These are phyloP conservation scores for Carpinus viminea DNA, from an alignment of 306 rosid genomes.

Conservation along the genomic window DNA sequence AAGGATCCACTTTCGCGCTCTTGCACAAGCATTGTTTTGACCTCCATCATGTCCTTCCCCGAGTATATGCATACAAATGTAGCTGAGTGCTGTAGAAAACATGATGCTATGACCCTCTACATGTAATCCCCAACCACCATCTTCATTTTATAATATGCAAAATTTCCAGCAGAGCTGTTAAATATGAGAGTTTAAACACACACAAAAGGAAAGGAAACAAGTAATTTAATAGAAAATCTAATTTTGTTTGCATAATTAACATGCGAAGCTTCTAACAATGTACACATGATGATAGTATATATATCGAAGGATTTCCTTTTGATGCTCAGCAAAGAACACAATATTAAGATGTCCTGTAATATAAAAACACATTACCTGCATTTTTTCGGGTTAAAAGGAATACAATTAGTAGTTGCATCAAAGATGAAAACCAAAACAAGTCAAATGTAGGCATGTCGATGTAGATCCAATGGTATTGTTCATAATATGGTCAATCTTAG, in stretches of 20 bases:
- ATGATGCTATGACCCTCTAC: constrained; percentile 7
- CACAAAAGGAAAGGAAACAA: not conserved
- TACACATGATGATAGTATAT: constrained; percentile 19
- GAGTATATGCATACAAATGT: constrained; percentile 15
- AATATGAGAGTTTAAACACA: not conserved
- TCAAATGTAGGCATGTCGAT: no score
- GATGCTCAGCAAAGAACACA: constrained; percentile 40
- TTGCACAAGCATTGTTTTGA: constrained; percentile 1
- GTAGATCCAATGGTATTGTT: no score
- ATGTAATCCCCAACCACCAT: constrained; percentile 20
- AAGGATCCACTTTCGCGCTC: constrained; percentile 15
- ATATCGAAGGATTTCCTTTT: constrained; percentile 58
- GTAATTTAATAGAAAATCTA: no score
- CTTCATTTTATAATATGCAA: constrained; percentile 13
- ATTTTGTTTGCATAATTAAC: no score
- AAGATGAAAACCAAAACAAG: no score
- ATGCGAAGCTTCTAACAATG: no score
- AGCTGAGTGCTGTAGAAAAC: constrained; percentile 9
- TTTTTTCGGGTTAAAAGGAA: not conserved
- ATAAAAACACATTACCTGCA: constrained; percentile 59
- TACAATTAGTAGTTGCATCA: not conserved
- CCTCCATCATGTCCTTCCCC: not conserved
- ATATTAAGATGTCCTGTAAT: constrained; percentile 59
- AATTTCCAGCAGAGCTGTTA: not conserved
- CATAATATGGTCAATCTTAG: no score